These are phyloP conservation scores for Nemania serpens DNA, from an alignment of 2,329 filamentous ascomycete species.

Conservation along the genomic window DNA sequence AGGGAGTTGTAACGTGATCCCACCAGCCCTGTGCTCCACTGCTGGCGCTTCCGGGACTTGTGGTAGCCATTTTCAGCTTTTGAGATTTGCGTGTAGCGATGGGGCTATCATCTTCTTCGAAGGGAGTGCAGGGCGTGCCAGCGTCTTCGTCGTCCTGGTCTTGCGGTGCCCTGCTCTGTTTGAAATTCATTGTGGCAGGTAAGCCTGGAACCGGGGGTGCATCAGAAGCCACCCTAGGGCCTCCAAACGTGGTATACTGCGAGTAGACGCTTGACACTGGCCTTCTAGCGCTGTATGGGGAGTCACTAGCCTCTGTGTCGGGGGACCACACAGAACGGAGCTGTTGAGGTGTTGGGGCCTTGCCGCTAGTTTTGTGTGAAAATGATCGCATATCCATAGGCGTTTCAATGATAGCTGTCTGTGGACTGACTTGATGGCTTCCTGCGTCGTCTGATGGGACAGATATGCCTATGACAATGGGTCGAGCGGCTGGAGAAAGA, in stretches of 20 bases:
- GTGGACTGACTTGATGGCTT: constrained; percentile 56
- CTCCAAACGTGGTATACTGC: constrained; percentile 50
- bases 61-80: constrained; percentile 44
- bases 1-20: constrained; percentile 76
- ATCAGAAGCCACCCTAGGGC: constrained; percentile 36
- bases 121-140: constrained; percentile 66
- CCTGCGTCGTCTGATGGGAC: constrained; percentile 59
- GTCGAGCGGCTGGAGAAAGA: constrained; percentile 70
- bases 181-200: constrained; percentile 50
- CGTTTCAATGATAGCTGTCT: constrained; percentile 51
- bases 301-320: constrained; percentile 59
- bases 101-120: constrained; percentile 68
- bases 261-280: constrained; percentile 66
- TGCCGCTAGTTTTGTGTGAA: constrained; percentile 29
- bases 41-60: constrained; percentile 55
- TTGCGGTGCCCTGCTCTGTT: constrained; percentile 35
- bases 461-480: constrained; percentile 73
- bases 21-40: constrained; percentile 73
- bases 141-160: constrained; percentile 56
- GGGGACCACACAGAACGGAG: constrained; percentile 63
- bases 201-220: constrained; percentile 66
- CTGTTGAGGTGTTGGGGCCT: constrained; percentile 43
- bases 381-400: constrained; percentile 43
- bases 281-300: constrained; percentile 48
- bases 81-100: constrained; percentile 46